Conservation (phyloP, 495 filamentous ascomycete genomes). For the Chaetomium fimeti region DNA sequence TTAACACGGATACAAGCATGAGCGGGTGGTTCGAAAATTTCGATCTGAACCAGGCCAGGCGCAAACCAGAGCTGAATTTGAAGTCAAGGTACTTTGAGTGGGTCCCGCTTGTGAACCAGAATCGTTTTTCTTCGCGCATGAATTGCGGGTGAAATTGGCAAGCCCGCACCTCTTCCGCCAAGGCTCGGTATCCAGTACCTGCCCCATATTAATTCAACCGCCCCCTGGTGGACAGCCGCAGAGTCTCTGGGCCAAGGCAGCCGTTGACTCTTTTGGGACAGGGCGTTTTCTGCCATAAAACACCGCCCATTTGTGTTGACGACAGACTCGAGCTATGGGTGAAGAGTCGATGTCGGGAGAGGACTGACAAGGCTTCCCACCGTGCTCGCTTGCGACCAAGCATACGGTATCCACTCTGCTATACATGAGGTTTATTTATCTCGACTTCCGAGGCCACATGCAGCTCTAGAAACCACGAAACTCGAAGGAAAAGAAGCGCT, state of each 20-base stretch:
- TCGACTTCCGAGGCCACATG: not conserved
- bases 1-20: slow-evolving; percentile 21
- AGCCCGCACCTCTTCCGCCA: not conserved
- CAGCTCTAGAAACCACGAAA: not conserved
- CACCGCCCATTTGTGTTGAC: slow-evolving; percentile 32
- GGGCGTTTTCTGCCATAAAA: slow-evolving; percentile 31
- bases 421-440: not conserved
- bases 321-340: slow-evolving; percentile 12
- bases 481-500: slow-evolving; percentile 3
- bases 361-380: not conserved
- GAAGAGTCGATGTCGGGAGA: not conserved
- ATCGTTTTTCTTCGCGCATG: not conserved
- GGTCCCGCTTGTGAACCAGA: not conserved
- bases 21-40: slow-evolving; percentile 12
- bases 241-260: slow-evolving; percentile 9
- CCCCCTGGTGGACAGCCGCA: not conserved
- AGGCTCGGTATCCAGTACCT: not conserved
- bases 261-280: slow-evolving; percentile 12
- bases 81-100: slow-evolving; percentile 6
- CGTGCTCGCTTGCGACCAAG: not conserved
- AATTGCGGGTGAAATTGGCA: not conserved
- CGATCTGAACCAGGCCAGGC: not conserved
- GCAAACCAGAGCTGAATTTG: too few relatives aligned
- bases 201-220: not conserved
- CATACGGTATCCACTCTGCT: not conserved